Evolutionary conservation across 805 yeast genomes (phyloP), one percentile per base, ranked within the genome.

Genomic region (Teunomyces tritomae): DNA sequence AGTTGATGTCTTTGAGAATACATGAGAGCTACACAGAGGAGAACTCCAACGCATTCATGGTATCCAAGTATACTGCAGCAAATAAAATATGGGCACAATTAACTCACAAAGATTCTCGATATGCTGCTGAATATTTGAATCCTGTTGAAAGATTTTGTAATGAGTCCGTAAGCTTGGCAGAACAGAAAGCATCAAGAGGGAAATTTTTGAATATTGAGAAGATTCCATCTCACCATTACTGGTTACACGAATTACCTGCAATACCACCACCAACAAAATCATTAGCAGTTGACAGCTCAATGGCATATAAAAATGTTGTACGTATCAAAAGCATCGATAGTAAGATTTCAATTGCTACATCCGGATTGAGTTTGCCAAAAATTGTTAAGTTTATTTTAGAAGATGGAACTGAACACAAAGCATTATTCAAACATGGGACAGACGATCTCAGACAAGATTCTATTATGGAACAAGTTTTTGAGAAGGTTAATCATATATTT

Each of bases 371-470:
- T 52, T 75, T 83, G 50, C 99, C 99, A 0, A 92, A 92, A 60
- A 85, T 95, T 44, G 73, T 84, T 44, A 76, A 68, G 1, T 68
- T 87, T 45, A 44, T 41, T 0, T 64, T 84, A 11, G 73, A 83
- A 0, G 77, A 82, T 57, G 98, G 98, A 0, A 52, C 64, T 0
- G 57, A 48, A 0, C 84, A 80, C 49, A 80, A 73, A 47, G 76
- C 85, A 60, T 70, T 94, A 14, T 68, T 91, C 54, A 94, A 94
- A 61, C 89, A 89, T 24, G 90, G 96, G 5, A 78, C 88, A 8
- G 99, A 94, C 67, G 99, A 94, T 66, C 70, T 94, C 45, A 72
- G 98, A 44, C 99, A 95, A 66, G 99, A 94, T 67, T 87, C 96
- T 0, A 89, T 94, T 48, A 95, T 94, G 99, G 95, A 92, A 63